A percentile compares a stretch with the other conserved stretches of the same genome.
These are phyloP conservation scores for Xylariales sp. DNA, from an alignment of 2,329 filamentous ascomycete genomes.

Conservation along the genomic window DNA sequence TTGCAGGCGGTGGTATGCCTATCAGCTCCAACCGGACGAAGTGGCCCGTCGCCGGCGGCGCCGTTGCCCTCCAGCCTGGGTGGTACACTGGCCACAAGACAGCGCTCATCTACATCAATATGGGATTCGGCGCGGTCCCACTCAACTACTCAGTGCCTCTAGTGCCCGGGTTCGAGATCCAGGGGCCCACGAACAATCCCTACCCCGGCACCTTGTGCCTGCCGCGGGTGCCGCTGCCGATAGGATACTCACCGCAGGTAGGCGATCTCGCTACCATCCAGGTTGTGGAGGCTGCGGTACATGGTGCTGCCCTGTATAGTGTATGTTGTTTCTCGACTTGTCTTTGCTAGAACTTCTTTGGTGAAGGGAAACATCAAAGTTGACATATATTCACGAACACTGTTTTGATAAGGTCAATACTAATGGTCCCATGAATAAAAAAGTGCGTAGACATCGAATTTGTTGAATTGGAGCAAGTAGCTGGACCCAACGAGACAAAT, in stretches of 20 bases:
- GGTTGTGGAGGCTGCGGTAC: slow-evolving; percentile 61
- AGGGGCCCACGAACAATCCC: slow-evolving; percentile 55
- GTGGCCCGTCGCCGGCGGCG: slow-evolving; percentile 65
- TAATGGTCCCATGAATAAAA: slow-evolving; percentile 12
- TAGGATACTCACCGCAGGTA: slow-evolving; percentile 50
- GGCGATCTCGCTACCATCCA: slow-evolving; percentile 72
- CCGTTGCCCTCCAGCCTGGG: slow-evolving; percentile 64
- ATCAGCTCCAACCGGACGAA: slow-evolving; percentile 62
- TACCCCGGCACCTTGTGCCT: slow-evolving; percentile 67
- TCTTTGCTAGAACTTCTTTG: too few relatives aligned
- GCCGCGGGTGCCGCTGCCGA: slow-evolving; percentile 65
- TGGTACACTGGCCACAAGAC: slow-evolving; percentile 66
- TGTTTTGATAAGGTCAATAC: neutral
- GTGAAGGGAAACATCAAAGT: neutral
- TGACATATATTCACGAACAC: neutral
- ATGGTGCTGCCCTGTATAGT: slow-evolving; percentile 65
- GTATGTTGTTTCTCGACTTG: too few relatives aligned
- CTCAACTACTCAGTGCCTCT: slow-evolving; percentile 65
- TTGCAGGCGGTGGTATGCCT: slow-evolving; percentile 53
- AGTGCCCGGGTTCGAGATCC: slow-evolving; percentile 59
- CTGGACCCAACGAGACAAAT: neutral
- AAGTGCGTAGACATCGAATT: slow-evolving; percentile 9
- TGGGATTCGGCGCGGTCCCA: slow-evolving; percentile 60
- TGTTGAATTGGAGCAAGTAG: slow-evolving; percentile 9
- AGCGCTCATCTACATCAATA: slow-evolving; percentile 68